Evolutionary conservation across 495 filamentous ascomycete genomes (phyloP).

Genomic region (Oidiodendron maius): DNA sequence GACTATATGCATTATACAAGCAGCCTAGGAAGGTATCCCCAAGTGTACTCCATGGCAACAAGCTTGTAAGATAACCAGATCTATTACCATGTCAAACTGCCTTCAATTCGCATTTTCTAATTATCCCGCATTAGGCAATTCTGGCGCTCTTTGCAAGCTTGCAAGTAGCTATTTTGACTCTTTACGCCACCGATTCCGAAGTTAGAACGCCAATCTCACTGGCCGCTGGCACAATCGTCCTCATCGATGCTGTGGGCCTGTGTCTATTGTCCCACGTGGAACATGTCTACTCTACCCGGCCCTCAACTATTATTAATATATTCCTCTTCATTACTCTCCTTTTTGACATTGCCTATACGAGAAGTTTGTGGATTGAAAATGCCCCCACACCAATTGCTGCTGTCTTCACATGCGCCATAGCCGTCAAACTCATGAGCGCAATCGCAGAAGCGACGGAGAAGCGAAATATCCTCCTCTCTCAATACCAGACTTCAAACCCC

Average conservation of each 20-base stretch:
- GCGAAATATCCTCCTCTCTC: slow-evolving; percentile 8
- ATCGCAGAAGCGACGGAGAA: slow-evolving; percentile 13
- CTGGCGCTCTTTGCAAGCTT: slow-evolving; percentile 21
- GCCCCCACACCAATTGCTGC: background rate
- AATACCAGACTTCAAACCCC: slow-evolving; percentile 3
- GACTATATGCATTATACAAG: no score
- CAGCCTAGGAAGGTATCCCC: no score
- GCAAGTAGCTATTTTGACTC: slow-evolving; percentile 40
- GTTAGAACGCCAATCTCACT: slow-evolving; percentile 39
- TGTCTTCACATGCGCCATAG: slow-evolving; percentile 10
- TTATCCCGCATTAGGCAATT: no score
- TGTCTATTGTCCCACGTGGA: slow-evolving; percentile 34
- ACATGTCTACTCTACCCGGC: slow-evolving; percentile 31
- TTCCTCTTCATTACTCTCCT: slow-evolving; percentile 56
- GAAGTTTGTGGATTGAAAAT: slow-evolving; percentile 36
- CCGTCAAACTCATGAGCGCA: slow-evolving; percentile 3
- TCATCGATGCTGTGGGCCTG: slow-evolving; percentile 29
- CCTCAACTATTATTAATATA: slow-evolving; percentile 50
- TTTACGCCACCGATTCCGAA: slow-evolving; percentile 37
- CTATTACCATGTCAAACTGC: background rate
- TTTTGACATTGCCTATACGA: slow-evolving; percentile 42
- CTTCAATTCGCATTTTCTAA: no score
- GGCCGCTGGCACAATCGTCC: slow-evolving; percentile 36
- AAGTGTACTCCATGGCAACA: no score
- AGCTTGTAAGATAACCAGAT: no score